Percentiles rank a stretch among this genome's conserved stretches.
These are phyloP conservation scores for Crucibulum laeve DNA, from an alignment of 768 basidiomycete genomes.

Conservation along the genomic window DNA sequence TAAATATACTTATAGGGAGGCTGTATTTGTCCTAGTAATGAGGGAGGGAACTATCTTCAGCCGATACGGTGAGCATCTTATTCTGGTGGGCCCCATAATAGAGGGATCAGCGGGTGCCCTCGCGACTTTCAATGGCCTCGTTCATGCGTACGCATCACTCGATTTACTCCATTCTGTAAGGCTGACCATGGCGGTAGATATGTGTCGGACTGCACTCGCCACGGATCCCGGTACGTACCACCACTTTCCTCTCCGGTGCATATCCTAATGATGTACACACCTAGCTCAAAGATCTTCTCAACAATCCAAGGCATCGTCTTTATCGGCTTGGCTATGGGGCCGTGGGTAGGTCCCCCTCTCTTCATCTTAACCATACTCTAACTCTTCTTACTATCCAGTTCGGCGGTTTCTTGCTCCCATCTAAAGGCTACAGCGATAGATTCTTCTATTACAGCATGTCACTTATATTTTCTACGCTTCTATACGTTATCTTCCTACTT, in stretches of 20 bases:
- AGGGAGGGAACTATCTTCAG: conserved; percentile 42
- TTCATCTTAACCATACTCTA: neutral
- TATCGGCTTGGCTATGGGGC: conserved; percentile 75
- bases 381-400: conserved; percentile 21
- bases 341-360: conserved; percentile 48
- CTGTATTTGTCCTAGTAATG: conserved; percentile 77
- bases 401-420: conserved; percentile 50
- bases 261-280: neutral
- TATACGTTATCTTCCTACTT: conserved; percentile 40
- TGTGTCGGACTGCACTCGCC: conserved; percentile 47
- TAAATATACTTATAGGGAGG: conserved; percentile 49
- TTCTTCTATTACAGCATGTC: conserved; percentile 41
- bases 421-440: conserved; percentile 52
- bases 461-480: conserved; percentile 28
- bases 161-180: conserved; percentile 21
- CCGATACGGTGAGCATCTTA: conserved; percentile 60
- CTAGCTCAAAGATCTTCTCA: conserved; percentile 50
- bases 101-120: conserved; percentile 79
- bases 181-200: conserved; percentile 29
- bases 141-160: conserved; percentile 60
- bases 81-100: conserved; percentile 72
- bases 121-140: conserved; percentile 58
- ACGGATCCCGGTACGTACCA: conserved; percentile 37
- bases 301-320: conserved; percentile 73
- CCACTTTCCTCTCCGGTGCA: neutral